These are phyloP conservation scores for Nannochloropsis salina DNA, from an alignment of 108 stramenopile species.

Conservation along the genomic window DNA sequence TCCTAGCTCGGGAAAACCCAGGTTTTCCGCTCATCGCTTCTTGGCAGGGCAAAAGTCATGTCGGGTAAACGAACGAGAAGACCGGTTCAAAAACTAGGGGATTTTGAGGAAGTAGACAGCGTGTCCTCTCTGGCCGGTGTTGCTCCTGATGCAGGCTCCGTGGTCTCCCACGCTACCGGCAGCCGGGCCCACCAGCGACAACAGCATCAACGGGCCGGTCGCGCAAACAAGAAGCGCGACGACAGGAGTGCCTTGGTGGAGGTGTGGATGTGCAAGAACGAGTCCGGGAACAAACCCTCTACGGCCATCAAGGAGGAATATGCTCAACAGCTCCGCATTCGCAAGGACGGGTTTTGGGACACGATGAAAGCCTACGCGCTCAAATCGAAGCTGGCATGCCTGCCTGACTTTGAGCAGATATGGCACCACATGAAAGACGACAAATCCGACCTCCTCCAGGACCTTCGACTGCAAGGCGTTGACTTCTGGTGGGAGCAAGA, in stretches of 20 bases:
- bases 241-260: background rate
- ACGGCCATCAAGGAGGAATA: background rate
- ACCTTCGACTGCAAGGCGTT: background rate
- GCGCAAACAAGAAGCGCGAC: background rate
- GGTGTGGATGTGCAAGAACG: background rate
- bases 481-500: background rate
- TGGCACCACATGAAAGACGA: constrained; percentile 5
- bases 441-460: background rate
- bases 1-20: no score
- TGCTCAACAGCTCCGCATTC: background rate
- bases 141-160: background rate
- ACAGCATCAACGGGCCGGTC: background rate
- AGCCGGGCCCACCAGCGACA: background rate
- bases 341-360: background rate
- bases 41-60: background rate
- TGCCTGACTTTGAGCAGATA: background rate
- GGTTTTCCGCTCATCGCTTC: no score
- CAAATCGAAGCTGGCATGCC: background rate
- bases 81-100: background rate
- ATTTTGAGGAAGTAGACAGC: background rate
- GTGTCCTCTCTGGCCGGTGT: background rate
- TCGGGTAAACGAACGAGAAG: background rate
- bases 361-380: background rate
- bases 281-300: background rate
- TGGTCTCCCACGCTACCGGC: background rate